These are phyloP conservation scores for Rhododendron molle DNA, from an alignment of 148 eudicot species.

Conservation along the genomic window DNA sequence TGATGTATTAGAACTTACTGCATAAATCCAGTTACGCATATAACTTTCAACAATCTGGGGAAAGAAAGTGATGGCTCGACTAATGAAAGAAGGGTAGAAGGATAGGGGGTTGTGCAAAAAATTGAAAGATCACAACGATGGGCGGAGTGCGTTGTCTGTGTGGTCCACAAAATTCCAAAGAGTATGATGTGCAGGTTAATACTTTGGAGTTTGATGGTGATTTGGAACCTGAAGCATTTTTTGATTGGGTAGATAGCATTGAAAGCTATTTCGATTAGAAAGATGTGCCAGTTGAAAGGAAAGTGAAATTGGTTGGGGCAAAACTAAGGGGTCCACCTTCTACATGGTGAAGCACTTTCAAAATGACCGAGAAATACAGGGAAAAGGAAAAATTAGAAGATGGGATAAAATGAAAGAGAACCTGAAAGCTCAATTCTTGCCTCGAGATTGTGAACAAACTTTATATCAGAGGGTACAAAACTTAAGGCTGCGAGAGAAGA, in stretches of 20 bases:
- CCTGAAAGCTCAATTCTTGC: not conserved
- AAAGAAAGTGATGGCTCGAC: not conserved
- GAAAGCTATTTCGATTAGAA: not conserved
- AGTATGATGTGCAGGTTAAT: not conserved
- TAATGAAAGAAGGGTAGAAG: not conserved
- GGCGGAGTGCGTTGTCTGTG: not conserved
- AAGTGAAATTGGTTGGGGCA: not conserved
- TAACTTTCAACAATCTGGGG: not conserved
- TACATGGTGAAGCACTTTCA: not conserved
- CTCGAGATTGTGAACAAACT: not conserved
- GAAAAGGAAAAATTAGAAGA: not conserved
- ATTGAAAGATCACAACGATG: not conserved
- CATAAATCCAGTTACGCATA: too few relatives aligned
- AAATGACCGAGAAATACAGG: not conserved
- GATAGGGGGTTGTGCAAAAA: not conserved
- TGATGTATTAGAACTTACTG: too few relatives aligned
- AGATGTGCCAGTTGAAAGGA: not conserved
- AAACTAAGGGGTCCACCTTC: not conserved
- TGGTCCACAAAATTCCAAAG: not conserved
- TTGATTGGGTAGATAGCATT: not conserved
- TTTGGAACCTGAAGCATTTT: not conserved
- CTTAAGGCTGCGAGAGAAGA: not conserved
- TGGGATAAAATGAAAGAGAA: not conserved
- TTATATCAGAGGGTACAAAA: not conserved
- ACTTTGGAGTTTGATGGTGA: not conserved